Conservation (phyloP, 164 flowering plant species). For the grape (Vitis vinifera) region DNA sequence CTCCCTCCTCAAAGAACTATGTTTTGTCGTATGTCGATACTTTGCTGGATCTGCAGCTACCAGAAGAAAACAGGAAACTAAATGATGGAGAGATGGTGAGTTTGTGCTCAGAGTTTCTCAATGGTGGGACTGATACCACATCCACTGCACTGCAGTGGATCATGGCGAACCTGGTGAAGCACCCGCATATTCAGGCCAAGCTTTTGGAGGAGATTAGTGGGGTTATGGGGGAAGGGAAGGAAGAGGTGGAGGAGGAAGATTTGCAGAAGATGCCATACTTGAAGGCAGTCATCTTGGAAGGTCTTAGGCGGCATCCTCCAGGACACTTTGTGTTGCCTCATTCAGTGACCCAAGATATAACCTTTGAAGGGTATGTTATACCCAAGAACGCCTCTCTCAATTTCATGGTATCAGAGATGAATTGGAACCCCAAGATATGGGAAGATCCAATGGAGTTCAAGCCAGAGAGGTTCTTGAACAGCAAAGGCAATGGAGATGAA, state of each 20-base stretch:
- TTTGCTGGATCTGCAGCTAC: conserved; percentile 8
- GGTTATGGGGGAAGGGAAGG: conserved; percentile 7
- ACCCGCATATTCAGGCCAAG: conserved; percentile 33
- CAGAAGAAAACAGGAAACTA: conserved; percentile 19
- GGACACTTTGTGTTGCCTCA: conserved; percentile 38
- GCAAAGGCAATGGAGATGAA: neutral
- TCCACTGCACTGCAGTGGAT: conserved; percentile 27
- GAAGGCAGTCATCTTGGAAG: conserved; percentile 43
- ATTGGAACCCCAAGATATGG: conserved; percentile 32
- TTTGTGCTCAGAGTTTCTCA: conserved; percentile 32
- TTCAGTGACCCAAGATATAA: conserved; percentile 25
- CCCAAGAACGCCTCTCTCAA: conserved; percentile 32
- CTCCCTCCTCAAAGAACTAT: too few species aligned
- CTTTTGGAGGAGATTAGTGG: conserved; percentile 28
- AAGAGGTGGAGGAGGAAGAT: conserved; percentile 29
- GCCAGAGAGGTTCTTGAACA: conserved; percentile 43
- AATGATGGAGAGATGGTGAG: conserved; percentile 17
- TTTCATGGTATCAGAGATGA: conserved; percentile 37
- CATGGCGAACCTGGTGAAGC: conserved; percentile 46
- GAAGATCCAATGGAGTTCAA: conserved; percentile 39
- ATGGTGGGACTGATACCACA: conserved; percentile 32
- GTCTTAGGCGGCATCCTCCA: conserved; percentile 41
- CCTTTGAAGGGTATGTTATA: conserved; percentile 23
- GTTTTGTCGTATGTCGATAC: conserved; percentile 10
- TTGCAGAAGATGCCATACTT: conserved; percentile 28